Percentiles rank a stretch among this genome's conserved stretches.
These are phyloP conservation scores for Nakaseomyces delphensis DNA, from an alignment of 1,139 yeast genomes.

Conservation along the genomic window DNA sequence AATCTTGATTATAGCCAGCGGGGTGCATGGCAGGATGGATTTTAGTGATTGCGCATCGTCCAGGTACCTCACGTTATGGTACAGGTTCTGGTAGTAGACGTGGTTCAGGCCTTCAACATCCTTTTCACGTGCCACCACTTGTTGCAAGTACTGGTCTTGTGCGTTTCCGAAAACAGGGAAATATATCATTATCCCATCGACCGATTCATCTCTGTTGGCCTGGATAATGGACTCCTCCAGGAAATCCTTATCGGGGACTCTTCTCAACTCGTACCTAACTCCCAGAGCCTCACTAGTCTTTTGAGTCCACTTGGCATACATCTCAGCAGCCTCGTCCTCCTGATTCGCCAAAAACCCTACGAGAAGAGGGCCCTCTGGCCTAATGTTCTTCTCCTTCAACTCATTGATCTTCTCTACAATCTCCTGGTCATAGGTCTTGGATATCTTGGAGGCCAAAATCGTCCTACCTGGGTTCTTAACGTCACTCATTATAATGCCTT, in stretches of 20 bases:
- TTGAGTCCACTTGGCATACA: slow-evolving; percentile 94
- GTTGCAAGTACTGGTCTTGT: slow-evolving; percentile 93
- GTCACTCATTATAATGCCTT: neutral
- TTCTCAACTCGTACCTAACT: slow-evolving; percentile 68
- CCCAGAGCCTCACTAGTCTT: slow-evolving; percentile 84
- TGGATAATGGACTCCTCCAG: slow-evolving; percentile 73
- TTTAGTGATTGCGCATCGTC: slow-evolving; percentile 64
- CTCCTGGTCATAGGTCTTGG: slow-evolving; percentile 73
- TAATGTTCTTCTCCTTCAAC: slow-evolving; percentile 29
- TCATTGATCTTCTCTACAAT: slow-evolving; percentile 48
- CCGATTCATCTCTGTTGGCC: slow-evolving; percentile 68
- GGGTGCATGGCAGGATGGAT: slow-evolving; percentile 91
- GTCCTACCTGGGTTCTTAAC: slow-evolving; percentile 52
- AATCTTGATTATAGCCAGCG: slow-evolving; percentile 87
- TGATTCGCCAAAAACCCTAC: slow-evolving; percentile 84
- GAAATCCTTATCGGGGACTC: slow-evolving; percentile 62
- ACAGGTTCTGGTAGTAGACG: slow-evolving; percentile 84
- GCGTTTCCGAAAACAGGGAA: slow-evolving; percentile 94
- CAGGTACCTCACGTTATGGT: slow-evolving; percentile 79
- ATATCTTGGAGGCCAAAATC: slow-evolving; percentile 77
- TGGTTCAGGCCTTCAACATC: slow-evolving; percentile 95
- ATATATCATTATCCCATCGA: slow-evolving; percentile 95
- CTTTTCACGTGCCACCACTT: slow-evolving; percentile 70
- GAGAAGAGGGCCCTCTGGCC: slow-evolving; percentile 48
- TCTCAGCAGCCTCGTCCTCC: slow-evolving; percentile 85